Conservation (phyloP, 371 early-diverging fungal genomes). For the Thermomucor indicae-seudaticae region DNA sequence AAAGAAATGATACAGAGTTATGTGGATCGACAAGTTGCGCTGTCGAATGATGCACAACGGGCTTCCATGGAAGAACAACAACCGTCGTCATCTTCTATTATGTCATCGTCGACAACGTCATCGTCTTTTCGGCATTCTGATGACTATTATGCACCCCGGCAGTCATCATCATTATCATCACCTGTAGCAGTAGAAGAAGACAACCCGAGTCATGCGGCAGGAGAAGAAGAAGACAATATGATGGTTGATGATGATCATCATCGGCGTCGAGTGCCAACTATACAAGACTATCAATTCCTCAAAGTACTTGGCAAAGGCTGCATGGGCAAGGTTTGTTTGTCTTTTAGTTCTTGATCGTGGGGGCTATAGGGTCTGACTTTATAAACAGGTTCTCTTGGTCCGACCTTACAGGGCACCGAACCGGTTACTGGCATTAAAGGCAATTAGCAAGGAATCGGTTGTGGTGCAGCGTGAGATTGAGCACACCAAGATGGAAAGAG, state of each 20-base stretch:
- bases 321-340: constrained; percentile 46
- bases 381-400: constrained; percentile 80
- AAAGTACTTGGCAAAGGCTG: constrained; percentile 57
- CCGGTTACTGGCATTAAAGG: constrained; percentile 90
- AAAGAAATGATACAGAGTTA: constrained; percentile 20
- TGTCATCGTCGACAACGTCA: too few relatives aligned
- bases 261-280: constrained; percentile 1
- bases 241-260: background rate
- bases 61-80: too few relatives aligned
- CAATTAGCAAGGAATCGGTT: constrained; percentile 91
- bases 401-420: constrained; percentile 39
- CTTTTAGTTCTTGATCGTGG: background rate
- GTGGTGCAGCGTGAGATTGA: constrained; percentile 86
- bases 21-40: too few relatives aligned
- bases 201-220: too few relatives aligned
- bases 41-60: too few relatives aligned
- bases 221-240: background rate
- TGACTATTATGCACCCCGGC: too few relatives aligned
- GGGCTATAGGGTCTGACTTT: too few relatives aligned
- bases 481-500: constrained; percentile 48
- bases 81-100: too few relatives aligned
- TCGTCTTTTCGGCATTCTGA: too few relatives aligned
- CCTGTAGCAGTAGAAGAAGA: too few relatives aligned
- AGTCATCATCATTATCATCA: too few relatives aligned
- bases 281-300: constrained; percentile 47